Base-by-base conservation (phyloP, 23 red algal species). In the Gracilaria domingensis region DNA sequence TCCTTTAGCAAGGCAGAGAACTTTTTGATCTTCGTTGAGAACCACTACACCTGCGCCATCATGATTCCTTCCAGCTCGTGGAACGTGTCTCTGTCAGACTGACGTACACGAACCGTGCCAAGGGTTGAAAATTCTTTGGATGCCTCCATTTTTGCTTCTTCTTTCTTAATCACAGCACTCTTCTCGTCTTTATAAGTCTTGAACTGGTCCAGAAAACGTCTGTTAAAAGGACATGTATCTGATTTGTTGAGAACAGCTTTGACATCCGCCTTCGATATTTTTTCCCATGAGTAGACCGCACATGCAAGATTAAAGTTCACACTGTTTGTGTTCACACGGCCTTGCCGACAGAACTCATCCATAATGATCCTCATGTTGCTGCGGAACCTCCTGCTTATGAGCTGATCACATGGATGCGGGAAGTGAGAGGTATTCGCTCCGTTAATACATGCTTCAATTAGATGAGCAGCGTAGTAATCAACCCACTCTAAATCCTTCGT, bases 361-460 rank as follows among this genome's bases (percentile, higher is more conserved):
- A 57, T 60, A 40, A 80, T 23, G 18, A 33, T 26, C 55, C 76
- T 12, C 48, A 90, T 57, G 12, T 0, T 26, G 29, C 53, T 39
- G 0, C 81, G 71, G 36, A 90, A 81, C 16, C 36, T 59, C 42
- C 71, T 77, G 38, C 81, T 90, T 0, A 81, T 71, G 8, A 12
- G 28, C n/a, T 90, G 73, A n/a, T 79, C 73, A 81, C 74, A 90
- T 16, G 74, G 5, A 24, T 80, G 87, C 39, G 81, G 64, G 0
- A 90, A 60, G 36, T 90, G 74, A 7, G 87, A 81, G 3, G 0
- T 90, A 25, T 79, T 62, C 5, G 55, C 23, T 9, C 0, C 54
- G 21, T 64, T 72, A 16, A 56, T 62, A 12, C 81, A 21, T 25
- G 58, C 75, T 25, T 81, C 48, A 23, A 71, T 76, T 8, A 40